Evolutionary conservation across 2,329 filamentous ascomycete genomes (phyloP).

Genomic region (Fusarium coffeatum): DNA sequence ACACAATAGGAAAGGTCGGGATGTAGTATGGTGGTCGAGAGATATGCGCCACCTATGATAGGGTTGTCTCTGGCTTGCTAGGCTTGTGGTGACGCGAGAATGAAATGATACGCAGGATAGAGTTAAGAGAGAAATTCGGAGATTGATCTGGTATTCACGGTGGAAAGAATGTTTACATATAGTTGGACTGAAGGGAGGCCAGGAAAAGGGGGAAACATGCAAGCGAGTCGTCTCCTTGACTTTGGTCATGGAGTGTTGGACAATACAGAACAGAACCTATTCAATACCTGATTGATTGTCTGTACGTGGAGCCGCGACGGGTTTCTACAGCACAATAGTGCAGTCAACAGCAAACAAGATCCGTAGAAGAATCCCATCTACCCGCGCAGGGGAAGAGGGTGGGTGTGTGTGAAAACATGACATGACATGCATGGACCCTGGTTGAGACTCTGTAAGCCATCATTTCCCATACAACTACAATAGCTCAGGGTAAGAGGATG

Average conservation of each 20-base stretch:
- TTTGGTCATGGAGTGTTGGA: constrained; percentile 7
- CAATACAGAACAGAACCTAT: constrained; percentile 22
- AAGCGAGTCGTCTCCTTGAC: constrained; percentile 1
- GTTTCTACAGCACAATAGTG: constrained; percentile 16
- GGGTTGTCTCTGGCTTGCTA: constrained; percentile 19
- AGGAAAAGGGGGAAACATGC: constrained; percentile 4
- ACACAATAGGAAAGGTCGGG: constrained; percentile 35
- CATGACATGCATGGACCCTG: constrained; percentile 36
- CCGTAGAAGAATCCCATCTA: constrained; percentile 23
- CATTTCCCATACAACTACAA: constrained; percentile 36
- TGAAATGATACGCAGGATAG: constrained; percentile 9
- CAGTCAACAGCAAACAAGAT: constrained; percentile 29
- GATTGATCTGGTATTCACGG: neutral
- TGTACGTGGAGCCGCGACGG: constrained; percentile 8
- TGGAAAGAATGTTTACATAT: constrained; percentile 29
- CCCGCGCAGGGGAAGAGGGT: constrained; percentile 16
- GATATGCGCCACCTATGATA: constrained; percentile 37
- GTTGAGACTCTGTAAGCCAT: constrained; percentile 35
- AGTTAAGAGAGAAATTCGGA: constrained; percentile 10
- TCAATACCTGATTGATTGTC: constrained; percentile 32
- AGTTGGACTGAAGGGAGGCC: constrained; percentile 8
- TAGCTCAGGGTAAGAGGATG: constrained; percentile 13
- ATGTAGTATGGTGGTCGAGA: constrained; percentile 29
- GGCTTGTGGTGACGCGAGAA: constrained; percentile 12
- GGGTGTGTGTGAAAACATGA: constrained; percentile 4